These are phyloP conservation scores for Eucalyptus guilfoylei DNA, from an alignment of 345 rosid genomes.

Conservation along the genomic window DNA sequence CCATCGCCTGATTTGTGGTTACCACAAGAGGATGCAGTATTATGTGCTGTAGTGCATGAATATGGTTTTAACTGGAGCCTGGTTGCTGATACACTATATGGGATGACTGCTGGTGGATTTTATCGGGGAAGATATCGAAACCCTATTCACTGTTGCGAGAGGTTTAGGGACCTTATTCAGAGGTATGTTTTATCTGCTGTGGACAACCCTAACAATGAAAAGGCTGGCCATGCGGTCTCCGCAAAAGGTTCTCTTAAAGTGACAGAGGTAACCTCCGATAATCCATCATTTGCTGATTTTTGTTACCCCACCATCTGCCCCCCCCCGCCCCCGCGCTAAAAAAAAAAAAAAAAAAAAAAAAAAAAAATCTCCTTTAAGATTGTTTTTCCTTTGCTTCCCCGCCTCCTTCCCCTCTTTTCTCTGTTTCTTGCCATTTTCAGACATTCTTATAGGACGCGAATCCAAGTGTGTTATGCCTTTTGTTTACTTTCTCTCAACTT, in stretches of 20 bases:
- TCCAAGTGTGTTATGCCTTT: not conserved
- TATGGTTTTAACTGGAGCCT: constrained; percentile 93
- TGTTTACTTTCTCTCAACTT: not conserved
- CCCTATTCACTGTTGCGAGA: constrained; percentile 90
- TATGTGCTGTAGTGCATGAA: constrained; percentile 98
- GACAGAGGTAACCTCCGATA: constrained; percentile 64
- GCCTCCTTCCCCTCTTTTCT: not conserved
- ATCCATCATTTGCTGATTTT: not conserved
- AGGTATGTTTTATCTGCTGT: constrained; percentile 59
- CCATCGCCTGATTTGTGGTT: constrained; percentile 90
- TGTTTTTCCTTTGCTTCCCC: not conserved
- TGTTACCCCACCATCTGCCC: not conserved
- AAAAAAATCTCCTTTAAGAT: not conserved
- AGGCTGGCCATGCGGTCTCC: constrained; percentile 46
- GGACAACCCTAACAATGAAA: constrained; percentile 57
- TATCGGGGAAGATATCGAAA: constrained; percentile 93
- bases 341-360: not conserved
- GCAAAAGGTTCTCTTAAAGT: constrained; percentile 93
- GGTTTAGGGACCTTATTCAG: constrained; percentile 84
- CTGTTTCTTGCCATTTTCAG: not conserved
- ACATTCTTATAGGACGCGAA: not conserved
- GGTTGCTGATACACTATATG: constrained; percentile 65
- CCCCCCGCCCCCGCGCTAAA: rapidly evolving
- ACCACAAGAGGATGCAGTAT: constrained; percentile 94
- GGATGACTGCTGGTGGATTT: constrained; percentile 92